Percentiles rank a stretch among this genome's conserved stretches.
Conservation (phyloP, 768 basidiomycete species). For the Macrolepiota dolichaula region DNA sequence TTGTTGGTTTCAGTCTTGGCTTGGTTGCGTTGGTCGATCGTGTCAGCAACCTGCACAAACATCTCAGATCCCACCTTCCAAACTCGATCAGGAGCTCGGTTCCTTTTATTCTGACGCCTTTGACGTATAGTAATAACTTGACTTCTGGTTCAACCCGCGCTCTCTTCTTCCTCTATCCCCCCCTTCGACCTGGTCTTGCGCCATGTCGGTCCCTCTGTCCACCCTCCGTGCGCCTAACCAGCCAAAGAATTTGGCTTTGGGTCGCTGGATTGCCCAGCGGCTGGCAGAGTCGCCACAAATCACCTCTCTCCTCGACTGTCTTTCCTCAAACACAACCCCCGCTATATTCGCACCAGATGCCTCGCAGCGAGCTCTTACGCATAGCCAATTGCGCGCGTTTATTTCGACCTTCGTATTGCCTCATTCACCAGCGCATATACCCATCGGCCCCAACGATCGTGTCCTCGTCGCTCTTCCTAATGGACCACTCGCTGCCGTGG, state of each 20-base stretch:
- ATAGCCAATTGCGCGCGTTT: constrained; percentile 33
- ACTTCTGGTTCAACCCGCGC: constrained; percentile 4
- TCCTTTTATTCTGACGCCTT: constrained; percentile 9
- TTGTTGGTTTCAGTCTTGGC: background rate
- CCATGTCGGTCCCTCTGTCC: constrained; percentile 30
- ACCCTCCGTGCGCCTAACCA: constrained; percentile 26
- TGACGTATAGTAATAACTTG: background rate
- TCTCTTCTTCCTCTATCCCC: background rate
- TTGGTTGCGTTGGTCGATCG: background rate
- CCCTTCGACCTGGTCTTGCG: background rate
- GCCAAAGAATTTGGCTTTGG: constrained; percentile 28
- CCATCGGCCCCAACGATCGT: constrained; percentile 39
- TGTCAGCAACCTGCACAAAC: constrained; percentile 1
- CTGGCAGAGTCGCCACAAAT: constrained; percentile 28
- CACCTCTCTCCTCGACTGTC: constrained; percentile 36
- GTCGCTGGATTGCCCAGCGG: constrained; percentile 30
- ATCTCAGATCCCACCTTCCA: constrained; percentile 10
- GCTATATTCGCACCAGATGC: constrained; percentile 38
- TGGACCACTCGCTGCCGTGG: constrained; percentile 43
- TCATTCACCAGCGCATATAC: constrained; percentile 22
- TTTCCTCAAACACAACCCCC: constrained; percentile 28
- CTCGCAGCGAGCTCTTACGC: constrained; percentile 31
- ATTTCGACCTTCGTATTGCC: constrained; percentile 37
- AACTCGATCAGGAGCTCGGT: background rate
- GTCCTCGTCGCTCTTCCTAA: constrained; percentile 43